These are phyloP conservation scores for Xylaria digitata DNA, from an alignment of 2,329 filamentous ascomycete genomes.

Conservation along the genomic window DNA sequence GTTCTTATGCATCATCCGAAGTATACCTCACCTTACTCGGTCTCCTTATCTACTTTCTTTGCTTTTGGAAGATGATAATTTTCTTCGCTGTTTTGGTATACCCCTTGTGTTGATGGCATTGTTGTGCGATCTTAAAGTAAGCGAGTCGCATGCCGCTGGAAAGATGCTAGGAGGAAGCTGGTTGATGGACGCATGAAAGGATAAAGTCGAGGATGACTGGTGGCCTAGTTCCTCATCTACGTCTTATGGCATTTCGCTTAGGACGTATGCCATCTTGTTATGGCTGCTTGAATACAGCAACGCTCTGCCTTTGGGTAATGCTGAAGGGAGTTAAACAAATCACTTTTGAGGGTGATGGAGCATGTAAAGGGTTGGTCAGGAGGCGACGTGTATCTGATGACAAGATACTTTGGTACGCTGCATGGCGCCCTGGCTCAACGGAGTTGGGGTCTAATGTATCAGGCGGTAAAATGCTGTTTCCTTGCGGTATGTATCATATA, in stretches of 20 bases:
- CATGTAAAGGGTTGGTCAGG: constrained; percentile 13
- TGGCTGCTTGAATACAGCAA: constrained; percentile 32
- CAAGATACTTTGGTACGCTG: constrained; percentile 30
- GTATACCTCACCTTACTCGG: neutral
- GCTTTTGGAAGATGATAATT: constrained; percentile 28
- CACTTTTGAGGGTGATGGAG: constrained; percentile 17
- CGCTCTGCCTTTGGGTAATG: constrained; percentile 25
- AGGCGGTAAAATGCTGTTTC: constrained; percentile 17
- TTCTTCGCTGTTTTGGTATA: constrained; percentile 45
- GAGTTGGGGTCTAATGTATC: constrained; percentile 40
- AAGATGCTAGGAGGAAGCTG: constrained; percentile 16
- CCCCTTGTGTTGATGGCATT: constrained; percentile 40
- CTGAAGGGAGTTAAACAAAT: constrained; percentile 16
- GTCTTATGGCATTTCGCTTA: constrained; percentile 3
- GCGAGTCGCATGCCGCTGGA: constrained; percentile 17
- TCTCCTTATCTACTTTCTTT: constrained; percentile 21
- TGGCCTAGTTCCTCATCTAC: constrained; percentile 9
- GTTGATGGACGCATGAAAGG: constrained; percentile 10
- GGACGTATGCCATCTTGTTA: constrained; percentile 13
- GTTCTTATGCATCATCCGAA: constrained; percentile 7
- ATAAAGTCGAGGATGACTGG: constrained; percentile 13
- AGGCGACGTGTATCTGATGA: constrained; percentile 27
- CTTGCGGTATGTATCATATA: constrained; percentile 44
- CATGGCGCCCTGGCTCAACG: constrained; percentile 27
- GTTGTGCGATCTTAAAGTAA: constrained; percentile 20